Evolutionary conservation across 2,329 filamentous ascomycete species (phyloP), one percentile per base, ranked within the genome.

Genomic region (Diplocarpon rosae): DNA sequence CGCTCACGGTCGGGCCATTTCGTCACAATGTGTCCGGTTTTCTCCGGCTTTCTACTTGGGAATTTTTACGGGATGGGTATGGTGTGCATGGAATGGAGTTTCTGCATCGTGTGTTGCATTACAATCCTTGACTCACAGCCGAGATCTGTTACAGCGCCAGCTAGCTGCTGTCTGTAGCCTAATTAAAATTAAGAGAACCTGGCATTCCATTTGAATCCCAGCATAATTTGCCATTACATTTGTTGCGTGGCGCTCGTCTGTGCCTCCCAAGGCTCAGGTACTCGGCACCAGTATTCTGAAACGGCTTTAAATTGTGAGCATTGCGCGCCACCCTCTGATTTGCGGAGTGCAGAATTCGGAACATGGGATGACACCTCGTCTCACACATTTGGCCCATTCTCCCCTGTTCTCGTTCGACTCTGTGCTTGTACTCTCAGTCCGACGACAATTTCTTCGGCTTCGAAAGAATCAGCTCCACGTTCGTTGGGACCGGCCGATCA

Each of bases 51-150:
- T 30, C 30, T 39, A 2, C 28, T n/a, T 40, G 15, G 14, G 38
- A 15, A n/a, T 13, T 15, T 24, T 32, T 14, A 28, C 4, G 38
- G 38, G 15, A 14, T 24, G 20, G 20, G 16, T 33, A 32, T 32
- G 30, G 9, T 9, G 12, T 40, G 38, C 38, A 40, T 40, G 27
- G 30, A 40, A 31, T 32, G 38, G 38, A 40, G 38, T 24, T 40
- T 40, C 17, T 40, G 38, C 38, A 33, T 40, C 38, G 31, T 15
- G 31, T 15, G 30, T 15, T 40, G 38, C 30, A 13, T 40, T 40
- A 24, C 29, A 11, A 16, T 33, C 12, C 15, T 32, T 39, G 12
- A 24, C 2, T 32, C 28, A 39, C 14, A 15, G 24, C 29, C 30
- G 9, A 32, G 14, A 24, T 5, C 14, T 14, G 3, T 24, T 33